phyloP scores from a whole-genome alignment of 164 flowering plant species.

The Dillenia suffruticosa region DNA sequence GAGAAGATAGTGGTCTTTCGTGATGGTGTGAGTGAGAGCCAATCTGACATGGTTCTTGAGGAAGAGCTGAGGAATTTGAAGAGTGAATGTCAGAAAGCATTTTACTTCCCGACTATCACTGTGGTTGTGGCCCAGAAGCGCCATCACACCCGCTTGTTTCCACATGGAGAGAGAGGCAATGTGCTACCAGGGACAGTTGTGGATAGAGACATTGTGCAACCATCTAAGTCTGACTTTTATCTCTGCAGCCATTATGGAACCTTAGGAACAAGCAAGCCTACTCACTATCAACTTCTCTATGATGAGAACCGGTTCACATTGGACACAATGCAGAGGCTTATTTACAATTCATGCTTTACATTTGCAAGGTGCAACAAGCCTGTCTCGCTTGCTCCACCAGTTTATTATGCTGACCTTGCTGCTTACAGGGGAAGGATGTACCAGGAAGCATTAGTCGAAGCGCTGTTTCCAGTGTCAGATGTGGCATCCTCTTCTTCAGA shows the following conservation, averaged over 20 bases:
- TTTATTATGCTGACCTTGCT: slow-evolving; percentile 72
- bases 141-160: slow-evolving; percentile 70
- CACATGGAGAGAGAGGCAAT: slow-evolving; percentile 30
- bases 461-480: slow-evolving; percentile 13
- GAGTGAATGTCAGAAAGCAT: slow-evolving; percentile 16
- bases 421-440: slow-evolving; percentile 72
- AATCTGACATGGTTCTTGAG: slow-evolving; percentile 78
- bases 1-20: slow-evolving; percentile 63
- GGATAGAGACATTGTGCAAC: slow-evolving; percentile 56
- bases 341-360: slow-evolving; percentile 74
- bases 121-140: slow-evolving; percentile 73
- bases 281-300: slow-evolving; percentile 65
- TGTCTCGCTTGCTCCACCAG: slow-evolving; percentile 75
- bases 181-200: slow-evolving; percentile 84
- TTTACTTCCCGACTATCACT: slow-evolving; percentile 55
- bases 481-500: slow-evolving; percentile 21
- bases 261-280: slow-evolving; percentile 81
- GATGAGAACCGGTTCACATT: slow-evolving; percentile 64
- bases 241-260: slow-evolving; percentile 69
- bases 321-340: slow-evolving; percentile 56
- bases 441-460: slow-evolving; percentile 38
- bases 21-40: slow-evolving; percentile 85
- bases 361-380: slow-evolving; percentile 83
- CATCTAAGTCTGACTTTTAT: slow-evolving; percentile 66
- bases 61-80: slow-evolving; percentile 51